Evolutionary conservation across 106 monocot genomes (phyloP), one percentile per base, ranked within the genome.

Genomic region (Allium cepa): DNA sequence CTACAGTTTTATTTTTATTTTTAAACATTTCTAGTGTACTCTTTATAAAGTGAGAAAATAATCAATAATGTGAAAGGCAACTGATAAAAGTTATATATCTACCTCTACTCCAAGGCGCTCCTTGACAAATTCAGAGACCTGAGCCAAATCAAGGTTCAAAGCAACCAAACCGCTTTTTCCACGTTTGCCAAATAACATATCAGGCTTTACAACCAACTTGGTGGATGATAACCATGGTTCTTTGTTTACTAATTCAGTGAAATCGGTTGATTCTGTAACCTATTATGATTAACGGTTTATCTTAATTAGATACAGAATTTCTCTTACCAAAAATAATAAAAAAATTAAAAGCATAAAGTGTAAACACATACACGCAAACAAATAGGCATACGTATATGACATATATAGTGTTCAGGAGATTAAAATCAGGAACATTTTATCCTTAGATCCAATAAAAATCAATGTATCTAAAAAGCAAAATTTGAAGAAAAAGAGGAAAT

Each of bases 171-270:
- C 96, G 49, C 96, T 92, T 84, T 97, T 97, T 49, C 96, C 96
- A n/a, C 92, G 79, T 76, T 97, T 92, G n/a, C 92, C 96, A 53
- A 97, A 97, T 22, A 97, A 79, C 96, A 92, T 97, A 77, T 97
- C 96, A 14, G 96, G 92, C 73, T 97, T 97, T 47, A 92, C 96
- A 9, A 97, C 96, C 47, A 97, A 73, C 72, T 75, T 88, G 69
- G 72, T 86, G 18, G 96, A 87, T 2, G 88, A 97, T 8, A 97
- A 79, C 96, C 96, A 97, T 64, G 96, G 89, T 70, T 92, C 78
- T 26, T 56, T 49, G 59, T 92, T 70, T 50, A 68, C 71, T 17
- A 92, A 69, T 60, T 86, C 84, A 10, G 79, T 78, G 72, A 92
- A 88, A 50, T 97, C 92, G 2, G 88, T 87, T 17, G 88, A 73